Conservation (phyloP, 208 protist genomes). For the Polymyxa betae region DNA sequence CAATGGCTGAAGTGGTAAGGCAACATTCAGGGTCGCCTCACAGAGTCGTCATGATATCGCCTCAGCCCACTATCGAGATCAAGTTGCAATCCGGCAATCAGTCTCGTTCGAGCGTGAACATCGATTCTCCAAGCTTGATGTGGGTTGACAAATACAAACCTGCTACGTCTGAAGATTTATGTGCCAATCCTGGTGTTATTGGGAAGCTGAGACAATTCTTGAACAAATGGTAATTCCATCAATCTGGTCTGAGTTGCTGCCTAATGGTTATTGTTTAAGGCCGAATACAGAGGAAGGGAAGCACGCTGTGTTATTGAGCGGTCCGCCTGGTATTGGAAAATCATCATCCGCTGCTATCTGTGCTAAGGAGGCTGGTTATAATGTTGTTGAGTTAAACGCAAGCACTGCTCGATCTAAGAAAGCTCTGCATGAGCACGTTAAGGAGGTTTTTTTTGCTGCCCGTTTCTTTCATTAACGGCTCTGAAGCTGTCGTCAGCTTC, state of each 20-base stretch:
- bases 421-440: slow-evolving; percentile 81
- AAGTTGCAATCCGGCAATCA: too few relatives aligned
- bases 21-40: neutral
- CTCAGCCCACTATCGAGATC: too few relatives aligned
- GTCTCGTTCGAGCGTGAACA: too few relatives aligned
- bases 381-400: slow-evolving; percentile 97
- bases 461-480: neutral
- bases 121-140: too few relatives aligned
- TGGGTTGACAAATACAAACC: slow-evolving; percentile 98
- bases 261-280: slow-evolving; percentile 62
- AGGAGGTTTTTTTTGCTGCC: slow-evolving; percentile 39
- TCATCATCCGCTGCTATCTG: slow-evolving; percentile 92
- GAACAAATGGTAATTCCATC: slow-evolving; percentile 74
- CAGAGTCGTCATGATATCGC: neutral
- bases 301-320: slow-evolving; percentile 80
- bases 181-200: slow-evolving; percentile 83
- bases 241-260: slow-evolving; percentile 28
- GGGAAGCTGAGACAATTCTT: slow-evolving; percentile 88
- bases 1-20: neutral
- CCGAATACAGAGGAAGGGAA: slow-evolving; percentile 63
- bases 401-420: slow-evolving; percentile 94
- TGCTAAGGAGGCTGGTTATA: slow-evolving; percentile 79
- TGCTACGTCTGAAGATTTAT: slow-evolving; percentile 80
- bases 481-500: slow-evolving; percentile 23
- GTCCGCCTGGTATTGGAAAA: slow-evolving; percentile 98